Percentiles rank a stretch among this genome's conserved stretches.
These are phyloP conservation scores for Debaryomyces fabryi DNA, from an alignment of 1,139 yeast species.

Conservation along the genomic window DNA sequence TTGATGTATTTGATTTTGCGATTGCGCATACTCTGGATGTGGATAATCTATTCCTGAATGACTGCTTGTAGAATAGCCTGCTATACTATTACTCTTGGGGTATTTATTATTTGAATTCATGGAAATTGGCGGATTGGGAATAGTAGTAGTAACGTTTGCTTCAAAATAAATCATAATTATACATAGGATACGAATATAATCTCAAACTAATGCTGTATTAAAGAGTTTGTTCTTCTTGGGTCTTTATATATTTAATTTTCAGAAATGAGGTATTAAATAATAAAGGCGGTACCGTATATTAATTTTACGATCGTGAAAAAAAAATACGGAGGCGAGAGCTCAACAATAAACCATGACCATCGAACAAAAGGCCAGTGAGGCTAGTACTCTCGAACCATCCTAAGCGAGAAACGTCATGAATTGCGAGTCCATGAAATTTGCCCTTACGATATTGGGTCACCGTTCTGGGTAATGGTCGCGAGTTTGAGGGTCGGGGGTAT, in stretches of 20 bases:
- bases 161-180: conserved; percentile 21
- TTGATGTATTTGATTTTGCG: conserved; percentile 6
- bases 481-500: not conserved
- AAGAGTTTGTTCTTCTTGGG: not conserved
- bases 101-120: conserved; percentile 8
- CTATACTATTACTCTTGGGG: not conserved
- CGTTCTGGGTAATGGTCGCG: not conserved
- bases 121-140: conserved; percentile 17
- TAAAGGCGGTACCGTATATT: not conserved
- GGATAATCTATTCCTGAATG: not conserved
- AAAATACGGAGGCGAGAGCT: conserved; percentile 2
- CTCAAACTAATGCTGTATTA: not conserved
- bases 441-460: not conserved
- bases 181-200: not conserved
- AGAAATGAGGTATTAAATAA: not conserved
- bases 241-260: not conserved
- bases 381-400: not conserved
- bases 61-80: not conserved
- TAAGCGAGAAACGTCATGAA: not conserved
- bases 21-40: not conserved
- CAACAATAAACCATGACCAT: not conserved
- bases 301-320: conserved; percentile 1
- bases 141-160: conserved; percentile 23
- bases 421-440: not conserved
- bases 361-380: not conserved